Conservation (phyloP, 129 eudicot species). For the Artemisia argyi region DNA sequence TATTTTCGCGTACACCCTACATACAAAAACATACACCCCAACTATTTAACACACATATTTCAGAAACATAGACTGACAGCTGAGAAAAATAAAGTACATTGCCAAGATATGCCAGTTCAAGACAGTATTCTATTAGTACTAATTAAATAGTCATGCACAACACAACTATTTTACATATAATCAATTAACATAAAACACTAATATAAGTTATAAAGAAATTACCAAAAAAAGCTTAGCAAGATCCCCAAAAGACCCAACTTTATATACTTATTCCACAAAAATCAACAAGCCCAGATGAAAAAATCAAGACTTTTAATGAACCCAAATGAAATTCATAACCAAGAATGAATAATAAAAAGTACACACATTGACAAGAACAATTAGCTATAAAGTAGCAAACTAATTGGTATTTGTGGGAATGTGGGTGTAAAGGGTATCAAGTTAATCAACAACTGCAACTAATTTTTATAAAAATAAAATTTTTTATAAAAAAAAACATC, state of each 20-base stretch:
- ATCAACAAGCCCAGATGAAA: constrained; percentile 21
- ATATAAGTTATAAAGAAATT: not conserved
- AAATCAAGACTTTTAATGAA: constrained; percentile 1
- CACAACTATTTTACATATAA: not conserved
- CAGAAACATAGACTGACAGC: constrained; percentile 3
- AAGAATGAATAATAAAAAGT: constrained; percentile 2
- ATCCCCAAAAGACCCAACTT: constrained; percentile 41
- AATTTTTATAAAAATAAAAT: not conserved
- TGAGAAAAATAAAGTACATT: constrained; percentile 16
- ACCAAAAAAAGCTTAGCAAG: constrained; percentile 28
- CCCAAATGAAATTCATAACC: constrained; percentile 3
- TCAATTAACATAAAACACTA: constrained; percentile 7
- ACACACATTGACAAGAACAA: constrained; percentile 6
- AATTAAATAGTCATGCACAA: not conserved
- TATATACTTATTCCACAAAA: not conserved
- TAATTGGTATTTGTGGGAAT: constrained; percentile 24
- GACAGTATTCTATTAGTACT: not conserved
- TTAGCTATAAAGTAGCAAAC: constrained; percentile 16
- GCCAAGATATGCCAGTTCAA: constrained; percentile 11
- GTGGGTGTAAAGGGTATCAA: constrained; percentile 14
- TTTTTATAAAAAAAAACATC: not conserved
- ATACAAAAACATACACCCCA: not conserved
- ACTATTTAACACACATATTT: not conserved
- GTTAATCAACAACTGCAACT: too few species aligned
- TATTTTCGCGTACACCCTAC: constrained; percentile 1